Base-by-base conservation (phyloP, 345 rosid genomes). In the Linum trigynum region DNA sequence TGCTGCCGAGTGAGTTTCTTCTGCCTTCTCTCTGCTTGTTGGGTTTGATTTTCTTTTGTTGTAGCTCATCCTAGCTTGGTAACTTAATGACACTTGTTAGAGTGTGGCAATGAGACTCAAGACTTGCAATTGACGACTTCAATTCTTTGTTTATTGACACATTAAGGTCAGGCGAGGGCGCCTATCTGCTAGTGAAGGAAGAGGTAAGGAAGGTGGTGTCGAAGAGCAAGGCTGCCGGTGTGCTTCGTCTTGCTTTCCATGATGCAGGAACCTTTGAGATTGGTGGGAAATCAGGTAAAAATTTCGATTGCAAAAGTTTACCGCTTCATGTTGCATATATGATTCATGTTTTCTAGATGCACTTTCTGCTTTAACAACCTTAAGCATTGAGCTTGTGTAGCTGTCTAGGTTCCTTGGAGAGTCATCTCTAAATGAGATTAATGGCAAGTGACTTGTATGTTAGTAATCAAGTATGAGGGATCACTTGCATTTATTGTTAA, bases 231-330 rank as follows among this genome's bases (percentile, higher is more conserved):
- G 97, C 98, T 66, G 89, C 97, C 38, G 97, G 97, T 57, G 86
- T 92, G 65, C 98, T 92, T 79, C 97, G 98, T 69, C 84, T 90
- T 65, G 97, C 82, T 60, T 92, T 92, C 79, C 98, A 90, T 80
- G 98, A 92, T 72, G 98, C 94, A n/a, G 98, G 96, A 73, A 90
- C 98, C 59, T 92, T 81, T 72, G 94, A 86, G 36, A 61, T 77
- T 56, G 73, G 72, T 67, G 81, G 72, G 48, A 72, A 76, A 59
- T 76, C 89, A 64, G 98, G 98, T 89, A 62, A 3, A 23, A 23
- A 0, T 23, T 23, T 23, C 32, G 32, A 23, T 23, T 23, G 32
- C 32, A 23, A 23, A 23, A 23, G 0, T 1, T 23, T 1, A 0
- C 32, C 32, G 32, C 32, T 3, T 40, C 64, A 23, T 64, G 56